A percentile compares a stretch with the other conserved stretches of the same genome.
Conservation (phyloP, 257 asterid genomes). For the Solanum rostratum region DNA sequence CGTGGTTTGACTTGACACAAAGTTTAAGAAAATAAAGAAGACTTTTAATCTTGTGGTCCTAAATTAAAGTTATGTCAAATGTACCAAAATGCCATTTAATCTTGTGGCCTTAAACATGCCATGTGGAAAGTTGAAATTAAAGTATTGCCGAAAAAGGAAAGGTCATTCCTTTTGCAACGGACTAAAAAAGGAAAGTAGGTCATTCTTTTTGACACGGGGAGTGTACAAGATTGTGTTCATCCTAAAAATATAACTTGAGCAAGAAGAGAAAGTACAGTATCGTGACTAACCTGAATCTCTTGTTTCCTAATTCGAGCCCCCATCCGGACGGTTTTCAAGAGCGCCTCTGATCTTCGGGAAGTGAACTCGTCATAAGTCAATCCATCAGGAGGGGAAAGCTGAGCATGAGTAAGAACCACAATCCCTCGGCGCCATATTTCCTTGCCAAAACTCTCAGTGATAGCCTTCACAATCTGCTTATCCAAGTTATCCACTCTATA, state of each 20-base stretch:
- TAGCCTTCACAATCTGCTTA: slow-evolving; percentile 78
- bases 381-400: slow-evolving; percentile 97
- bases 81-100: too few species aligned
- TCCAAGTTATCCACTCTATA: slow-evolving; percentile 96
- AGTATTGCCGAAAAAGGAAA: too few species aligned
- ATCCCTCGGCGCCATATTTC: slow-evolving; percentile 75
- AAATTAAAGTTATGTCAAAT: too few species aligned
- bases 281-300: slow-evolving; percentile 38
- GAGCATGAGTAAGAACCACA: slow-evolving; percentile 91
- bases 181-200: too few species aligned
- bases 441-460: slow-evolving; percentile 73
- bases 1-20: too few species aligned
- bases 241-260: not conserved
- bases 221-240: not conserved
- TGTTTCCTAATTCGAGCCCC: slow-evolving; percentile 63
- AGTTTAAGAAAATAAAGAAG: too few species aligned
- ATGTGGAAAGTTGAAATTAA: too few species aligned
- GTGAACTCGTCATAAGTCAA: slow-evolving; percentile 76
- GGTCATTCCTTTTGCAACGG: too few species aligned
- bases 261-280: not conserved
- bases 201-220: too few species aligned
- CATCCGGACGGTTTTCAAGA: slow-evolving; percentile 62
- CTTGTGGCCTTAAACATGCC: too few species aligned
- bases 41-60: too few species aligned
- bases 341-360: slow-evolving; percentile 76